phyloP scores from a whole-genome alignment of 106 monocot genomes.

The Dendrobium nobile region DNA sequence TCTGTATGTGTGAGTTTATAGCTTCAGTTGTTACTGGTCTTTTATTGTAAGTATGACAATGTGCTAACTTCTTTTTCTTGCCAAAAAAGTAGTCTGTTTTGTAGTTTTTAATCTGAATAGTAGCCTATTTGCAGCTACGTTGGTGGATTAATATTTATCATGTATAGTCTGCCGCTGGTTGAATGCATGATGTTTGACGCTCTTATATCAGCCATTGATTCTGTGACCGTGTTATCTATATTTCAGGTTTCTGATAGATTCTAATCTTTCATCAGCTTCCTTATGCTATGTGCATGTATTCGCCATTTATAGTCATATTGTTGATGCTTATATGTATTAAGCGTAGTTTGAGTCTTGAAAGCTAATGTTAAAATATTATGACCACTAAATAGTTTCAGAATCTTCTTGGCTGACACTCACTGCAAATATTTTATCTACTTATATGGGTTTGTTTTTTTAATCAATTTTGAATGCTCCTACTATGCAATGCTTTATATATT shows the following conservation, averaged over 20 bases:
- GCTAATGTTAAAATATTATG: background rate
- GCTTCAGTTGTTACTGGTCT: conserved; percentile 81
- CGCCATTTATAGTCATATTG: background rate
- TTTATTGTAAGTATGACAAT: conserved; percentile 63
- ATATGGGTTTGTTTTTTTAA: no score
- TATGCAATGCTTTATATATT: no score
- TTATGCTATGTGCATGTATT: background rate
- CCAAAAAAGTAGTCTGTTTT: background rate
- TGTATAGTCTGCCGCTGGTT: conserved; percentile 85
- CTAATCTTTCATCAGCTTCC: background rate
- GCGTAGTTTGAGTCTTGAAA: background rate
- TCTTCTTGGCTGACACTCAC: no score
- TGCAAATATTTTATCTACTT: no score
- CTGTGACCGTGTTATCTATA: conserved; percentile 92
- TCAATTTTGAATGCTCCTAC: no score
- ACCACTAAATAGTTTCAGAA: no score
- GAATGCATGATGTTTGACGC: conserved; percentile 99
- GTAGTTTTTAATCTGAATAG: background rate
- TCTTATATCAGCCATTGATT: conserved; percentile 96
- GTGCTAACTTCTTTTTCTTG: background rate
- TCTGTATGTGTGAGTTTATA: conserved; percentile 30
- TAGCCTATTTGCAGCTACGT: conserved; percentile 57
- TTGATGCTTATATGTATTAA: background rate
- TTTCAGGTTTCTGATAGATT: conserved; percentile 61
- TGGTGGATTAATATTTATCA: conserved; percentile 79